Evolutionary conservation across 2,329 filamentous ascomycete species (phyloP).

Genomic region (Ceratocystis cubensis): DNA sequence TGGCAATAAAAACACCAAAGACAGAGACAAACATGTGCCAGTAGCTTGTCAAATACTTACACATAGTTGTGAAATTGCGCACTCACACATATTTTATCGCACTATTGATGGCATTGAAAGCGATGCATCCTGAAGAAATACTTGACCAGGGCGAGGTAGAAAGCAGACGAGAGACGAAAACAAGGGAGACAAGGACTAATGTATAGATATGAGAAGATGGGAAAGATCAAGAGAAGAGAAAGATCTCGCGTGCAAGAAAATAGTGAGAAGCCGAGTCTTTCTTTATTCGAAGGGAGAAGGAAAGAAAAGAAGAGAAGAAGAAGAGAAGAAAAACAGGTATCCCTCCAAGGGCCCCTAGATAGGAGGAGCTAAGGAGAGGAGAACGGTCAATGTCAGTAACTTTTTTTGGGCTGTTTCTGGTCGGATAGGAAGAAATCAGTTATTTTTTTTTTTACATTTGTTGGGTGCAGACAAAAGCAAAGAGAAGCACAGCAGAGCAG

Average conservation of each 20-base stretch:
- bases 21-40: conserved; percentile 5
- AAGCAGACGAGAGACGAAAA: conserved; percentile 16
- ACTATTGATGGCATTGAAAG: conserved; percentile 12
- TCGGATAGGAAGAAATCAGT: conserved; percentile 18
- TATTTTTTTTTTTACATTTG: conserved; percentile 8
- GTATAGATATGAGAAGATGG: background rate
- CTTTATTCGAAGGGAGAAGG: too few relatives aligned
- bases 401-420: conserved; percentile 16
- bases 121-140: conserved; percentile 13
- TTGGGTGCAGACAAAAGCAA: too few relatives aligned
- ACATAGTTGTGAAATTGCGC: background rate
- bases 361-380: conserved; percentile 11
- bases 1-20: background rate
- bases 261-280: too few relatives aligned
- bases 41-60: background rate
- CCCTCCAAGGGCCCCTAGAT: background rate
- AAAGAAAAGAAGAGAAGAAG: background rate
- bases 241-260: background rate
- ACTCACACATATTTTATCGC: conserved; percentile 20
- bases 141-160: background rate
- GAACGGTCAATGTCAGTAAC: conserved; percentile 14
- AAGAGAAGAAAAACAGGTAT: background rate
- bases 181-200: conserved; percentile 14
- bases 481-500: background rate
- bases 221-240: background rate